A percentile compares a stretch with the other conserved stretches of the same genome.
Conservation (phyloP, 2,329 filamentous ascomycete genomes). For the Acrocalymma vagum region DNA sequence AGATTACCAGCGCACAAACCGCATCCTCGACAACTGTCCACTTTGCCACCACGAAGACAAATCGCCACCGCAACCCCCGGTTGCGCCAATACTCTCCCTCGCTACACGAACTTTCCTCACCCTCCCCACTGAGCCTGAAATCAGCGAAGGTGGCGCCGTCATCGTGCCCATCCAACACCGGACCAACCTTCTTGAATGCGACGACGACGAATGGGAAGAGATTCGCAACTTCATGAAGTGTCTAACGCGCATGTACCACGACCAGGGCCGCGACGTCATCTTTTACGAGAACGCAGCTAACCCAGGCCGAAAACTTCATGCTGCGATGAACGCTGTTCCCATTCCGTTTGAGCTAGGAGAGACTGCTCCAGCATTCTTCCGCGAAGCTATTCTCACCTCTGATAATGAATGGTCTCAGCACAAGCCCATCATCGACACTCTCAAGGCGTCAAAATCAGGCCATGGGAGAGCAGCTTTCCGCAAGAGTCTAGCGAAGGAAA, state of each 20-base stretch:
- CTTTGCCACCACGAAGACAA: constrained; percentile 93
- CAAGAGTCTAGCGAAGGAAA: constrained; percentile 85
- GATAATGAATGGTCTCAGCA: constrained; percentile 98
- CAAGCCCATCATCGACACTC: constrained; percentile 90
- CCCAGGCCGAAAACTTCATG: constrained; percentile 81
- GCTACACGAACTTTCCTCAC: constrained; percentile 89
- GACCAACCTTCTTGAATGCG: constrained; percentile 92
- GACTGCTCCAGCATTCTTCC: constrained; percentile 92
- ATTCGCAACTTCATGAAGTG: constrained; percentile 99
- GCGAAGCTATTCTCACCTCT: constrained; percentile 85
- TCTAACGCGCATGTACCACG: constrained; percentile 91
- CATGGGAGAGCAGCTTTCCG: constrained; percentile 85
- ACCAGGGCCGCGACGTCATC: constrained; percentile 88
- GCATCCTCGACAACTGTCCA: constrained; percentile 84
- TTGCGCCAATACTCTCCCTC: constrained; percentile 86
- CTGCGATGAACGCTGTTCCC: constrained; percentile 84
- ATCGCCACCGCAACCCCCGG: constrained; percentile 69
- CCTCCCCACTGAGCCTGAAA: constrained; percentile 86
- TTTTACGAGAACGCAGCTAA: constrained; percentile 97
- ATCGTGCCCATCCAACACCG: constrained; percentile 90
- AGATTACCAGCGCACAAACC: constrained; percentile 90
- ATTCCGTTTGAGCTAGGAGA: constrained; percentile 92
- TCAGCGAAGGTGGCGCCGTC: constrained; percentile 82
- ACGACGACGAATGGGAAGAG: constrained; percentile 99
- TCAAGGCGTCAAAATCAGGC: constrained; percentile 69